Base-by-base conservation (phyloP, 78 protist genomes). In the Capsaspora owczarzaki region DNA sequence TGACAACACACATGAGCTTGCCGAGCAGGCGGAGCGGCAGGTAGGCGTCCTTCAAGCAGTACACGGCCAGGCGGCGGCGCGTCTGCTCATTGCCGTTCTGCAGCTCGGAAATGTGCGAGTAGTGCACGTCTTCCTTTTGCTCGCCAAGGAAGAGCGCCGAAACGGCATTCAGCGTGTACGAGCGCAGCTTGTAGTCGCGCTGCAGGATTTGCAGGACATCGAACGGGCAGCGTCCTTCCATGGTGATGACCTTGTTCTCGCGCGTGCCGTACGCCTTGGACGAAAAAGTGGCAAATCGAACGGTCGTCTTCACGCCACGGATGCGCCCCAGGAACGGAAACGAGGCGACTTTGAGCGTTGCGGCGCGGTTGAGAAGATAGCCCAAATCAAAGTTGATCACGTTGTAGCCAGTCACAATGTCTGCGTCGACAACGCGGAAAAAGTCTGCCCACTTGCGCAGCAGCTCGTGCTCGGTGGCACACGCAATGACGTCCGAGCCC, bases 81-180 rank as follows among this genome's bases (percentile, higher is more conserved):
- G 79, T 97, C 93, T 83, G 41, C 90, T 89, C 93, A 23, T 86
- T 81, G 71, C 98, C 99, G 40, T 89, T 74, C 84, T 90, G 93
- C 60, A 97, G 88, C 42, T 91, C 96, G 16, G 98, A 37, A 69
- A 98, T 98, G 70, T 93, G 94, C 5, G 98, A 88, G 85, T 93
- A 95, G 72, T 95, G 99, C 44, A 98, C 99, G 78, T 98, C 99
- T 75, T 98, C 99, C 88, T 98, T 98, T 78, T 95, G 98, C 81
- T 97, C 98, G 25, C 96, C 95, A 49, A 98, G 88, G 80, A 96
- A 98, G 74, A 93, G 89, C 29, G 94, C 88, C 0, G 95, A 86
- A 37, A 98, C 99, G 19, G 90, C 47, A 84, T 98, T 98, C 53
- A 98, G 89, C 23, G 98, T 79, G 89, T 98, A 98, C 27, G 98